Base-by-base conservation (phyloP, 2,329 filamentous ascomycete species). In the Nannizzia gypsea region DNA sequence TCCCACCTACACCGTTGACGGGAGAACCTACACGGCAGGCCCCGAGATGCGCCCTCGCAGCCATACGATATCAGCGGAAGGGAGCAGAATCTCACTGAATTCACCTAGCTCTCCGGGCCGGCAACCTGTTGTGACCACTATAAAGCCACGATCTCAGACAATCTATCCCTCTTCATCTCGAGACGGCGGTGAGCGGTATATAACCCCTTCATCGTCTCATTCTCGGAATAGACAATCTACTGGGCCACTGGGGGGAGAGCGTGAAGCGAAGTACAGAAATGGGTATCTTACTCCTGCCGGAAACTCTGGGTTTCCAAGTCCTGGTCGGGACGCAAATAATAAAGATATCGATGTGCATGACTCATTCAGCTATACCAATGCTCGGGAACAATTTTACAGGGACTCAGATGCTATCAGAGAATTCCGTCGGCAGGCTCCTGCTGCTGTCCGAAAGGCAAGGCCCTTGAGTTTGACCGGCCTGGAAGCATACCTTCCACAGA, bases 311-410 rank as follows among this genome's bases (percentile, higher is more conserved):
- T 65, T 66, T 24, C 59, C 55, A 17, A 54, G 63, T 13, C 60
- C 60, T 34, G 9, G 34, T 36, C 40, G 26, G 17, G 60, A 56
- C 65, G 68, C 36, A 60, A 62, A 61, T 36, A 56, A 56, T 3
- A 70, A 73, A 24, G 72, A 74, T 54, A 72, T 76, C 62, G 73
- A 75, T 56, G 67, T 73, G 17, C 71, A 72, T 52, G 70, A 74
- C 64, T 72, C 73, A 5, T 78, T 76, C 63, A 77, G 76, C 11
- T 78, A 78, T 62, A 79, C 77, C 13, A 76, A 72, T 5, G 71
- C 76, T 1, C 71, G 72, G 40, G 76, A 78, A 59, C 75, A 77
- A 59, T 77, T 77, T 61, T 72, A 77, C 28, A 71, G 74, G 46
- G 77, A 78, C 56, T 74, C 71, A n/a, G 70, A 70, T 9, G 71